phyloP scores from a whole-genome alignment of 371 early-diverging fungal genomes.

The Syncephalastrum sp. region DNA sequence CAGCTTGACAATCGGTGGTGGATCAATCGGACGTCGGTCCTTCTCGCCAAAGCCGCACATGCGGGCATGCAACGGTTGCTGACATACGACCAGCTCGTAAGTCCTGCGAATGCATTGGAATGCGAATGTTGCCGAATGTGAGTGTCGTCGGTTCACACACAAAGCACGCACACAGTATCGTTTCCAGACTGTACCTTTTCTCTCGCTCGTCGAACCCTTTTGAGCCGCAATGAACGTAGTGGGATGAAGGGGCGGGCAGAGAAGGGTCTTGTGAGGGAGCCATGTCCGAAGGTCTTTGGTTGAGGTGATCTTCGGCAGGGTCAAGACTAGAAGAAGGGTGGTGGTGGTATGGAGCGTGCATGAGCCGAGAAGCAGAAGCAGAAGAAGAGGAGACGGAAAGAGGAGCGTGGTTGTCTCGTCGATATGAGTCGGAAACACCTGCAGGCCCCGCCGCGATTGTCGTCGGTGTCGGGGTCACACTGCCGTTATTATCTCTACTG shows the following conservation, averaged over 20 bases:
- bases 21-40: conserved; percentile 69
- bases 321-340: neutral
- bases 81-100: conserved; percentile 57
- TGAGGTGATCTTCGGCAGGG: no score
- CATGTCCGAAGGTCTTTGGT: no score
- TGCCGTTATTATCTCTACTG: neutral
- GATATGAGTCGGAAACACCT: conserved; percentile 1
- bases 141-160: neutral
- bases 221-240: conserved; percentile 3
- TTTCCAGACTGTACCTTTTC: conserved; percentile 18
- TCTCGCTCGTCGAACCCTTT: conserved; percentile 26
- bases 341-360: neutral
- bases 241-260: no score
- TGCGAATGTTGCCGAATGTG: neutral
- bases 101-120: conserved; percentile 23
- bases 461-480: conserved; percentile 1
- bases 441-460: conserved; percentile 5
- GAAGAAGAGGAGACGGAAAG: no score
- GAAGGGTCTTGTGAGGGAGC: no score
- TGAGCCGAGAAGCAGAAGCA: no score
- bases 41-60: conserved; percentile 89
- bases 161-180: no score
- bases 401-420: no score
- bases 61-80: conserved; percentile 80
- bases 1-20: conserved; percentile 67